Percentiles rank a stretch among this genome's conserved stretches.
These are phyloP conservation scores for Psilocybe subaeruginosa DNA, from an alignment of 768 basidiomycete genomes.

Conservation along the genomic window DNA sequence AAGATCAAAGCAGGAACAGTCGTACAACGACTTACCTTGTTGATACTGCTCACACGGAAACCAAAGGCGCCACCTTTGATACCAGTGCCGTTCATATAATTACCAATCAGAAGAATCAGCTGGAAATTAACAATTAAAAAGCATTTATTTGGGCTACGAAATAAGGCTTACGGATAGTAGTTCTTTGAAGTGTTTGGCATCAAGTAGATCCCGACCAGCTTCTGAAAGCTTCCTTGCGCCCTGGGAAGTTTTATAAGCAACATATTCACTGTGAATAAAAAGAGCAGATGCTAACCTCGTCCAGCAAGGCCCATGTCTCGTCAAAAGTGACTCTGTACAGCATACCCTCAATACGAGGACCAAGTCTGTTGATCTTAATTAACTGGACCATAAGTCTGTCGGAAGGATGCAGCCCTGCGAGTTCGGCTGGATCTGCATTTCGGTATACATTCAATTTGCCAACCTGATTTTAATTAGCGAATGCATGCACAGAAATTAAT, in stretches of 20 bases:
- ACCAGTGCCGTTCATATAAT: constrained; percentile 98
- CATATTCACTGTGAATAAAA: neutral
- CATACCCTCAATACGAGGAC: constrained; percentile 94
- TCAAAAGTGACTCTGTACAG: constrained; percentile 88
- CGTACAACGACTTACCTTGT: constrained; percentile 64
- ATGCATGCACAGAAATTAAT: neutral
- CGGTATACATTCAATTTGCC: constrained; percentile 91
- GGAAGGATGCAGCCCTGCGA: constrained; percentile 88
- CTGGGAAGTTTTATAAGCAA: constrained; percentile 36
- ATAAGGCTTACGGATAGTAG: constrained; percentile 69
- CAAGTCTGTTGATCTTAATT: constrained; percentile 90
- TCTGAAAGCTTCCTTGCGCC: constrained; percentile 80
- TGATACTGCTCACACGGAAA: constrained; percentile 96
- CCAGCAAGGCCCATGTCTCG: constrained; percentile 79
- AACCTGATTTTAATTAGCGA: constrained; percentile 45
- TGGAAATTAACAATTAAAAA: constrained; percentile 18
- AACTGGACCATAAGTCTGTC: constrained; percentile 97
- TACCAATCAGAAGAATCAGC: constrained; percentile 94
- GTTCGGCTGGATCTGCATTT: constrained; percentile 83
- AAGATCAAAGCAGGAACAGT: neutral
- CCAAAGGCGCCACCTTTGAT: constrained; percentile 97
- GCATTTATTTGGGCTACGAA: neutral
- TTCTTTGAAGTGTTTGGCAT: constrained; percentile 89
- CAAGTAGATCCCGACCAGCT: constrained; percentile 77
- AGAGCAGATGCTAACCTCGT: constrained; percentile 58